Conservation (phyloP, 345 rosid species). For the Gossypium turneri region DNA sequence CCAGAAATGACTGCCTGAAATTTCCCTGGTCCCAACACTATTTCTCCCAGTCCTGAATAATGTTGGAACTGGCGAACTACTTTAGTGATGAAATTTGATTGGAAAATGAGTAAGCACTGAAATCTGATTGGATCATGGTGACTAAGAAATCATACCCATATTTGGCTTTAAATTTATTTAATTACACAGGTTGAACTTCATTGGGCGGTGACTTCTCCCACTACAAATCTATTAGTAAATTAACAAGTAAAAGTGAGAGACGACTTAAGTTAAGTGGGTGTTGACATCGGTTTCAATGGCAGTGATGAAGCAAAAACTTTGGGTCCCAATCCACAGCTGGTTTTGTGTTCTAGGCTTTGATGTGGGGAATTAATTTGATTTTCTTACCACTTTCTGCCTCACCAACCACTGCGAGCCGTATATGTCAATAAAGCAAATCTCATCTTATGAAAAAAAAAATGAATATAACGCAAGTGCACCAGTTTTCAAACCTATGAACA, state of each 20-base stretch:
- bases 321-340: slow-evolving; percentile 25
- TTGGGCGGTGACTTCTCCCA: slow-evolving; percentile 15
- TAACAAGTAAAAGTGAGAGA: background rate
- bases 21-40: background rate
- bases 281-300: slow-evolving; percentile 24
- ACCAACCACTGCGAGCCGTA: slow-evolving; percentile 16
- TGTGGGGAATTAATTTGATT: slow-evolving; percentile 21
- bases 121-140: slow-evolving; percentile 7
- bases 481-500: slow-evolving; percentile 23
- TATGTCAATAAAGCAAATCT: slow-evolving; percentile 10
- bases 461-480: slow-evolving; percentile 10
- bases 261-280: slow-evolving; percentile 19
- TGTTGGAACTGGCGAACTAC: background rate
- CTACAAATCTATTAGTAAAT: background rate
- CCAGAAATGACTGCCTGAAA: slow-evolving; percentile 6
- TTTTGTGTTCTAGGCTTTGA: slow-evolving; percentile 22
- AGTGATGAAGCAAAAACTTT: slow-evolving; percentile 13
- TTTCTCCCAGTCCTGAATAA: background rate
- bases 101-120: background rate
- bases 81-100: background rate
- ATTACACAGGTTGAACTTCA: slow-evolving; percentile 3
- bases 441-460: background rate
- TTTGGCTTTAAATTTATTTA: background rate
- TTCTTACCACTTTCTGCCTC: slow-evolving; percentile 11
- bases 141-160: background rate